phyloP scores from a whole-genome alignment of 306 rosid species.

The cucumber (Cucumis sativus) region Cucumber_9930_V3 NC_026661.2:5385001-5385500 shows the following conservation, averaged over 20 bases:
- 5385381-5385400: not conserved
- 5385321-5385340: not conserved
- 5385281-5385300: not conserved
- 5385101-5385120: not conserved
- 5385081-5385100: not conserved
- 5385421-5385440: not conserved
- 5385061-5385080: not conserved
- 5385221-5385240: not conserved
- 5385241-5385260: not conserved
- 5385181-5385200: conserved; percentile 2
- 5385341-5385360: not conserved
- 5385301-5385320: not conserved
- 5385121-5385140: not conserved
- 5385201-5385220: not conserved
- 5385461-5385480: conserved; percentile 13
- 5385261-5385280: not conserved
- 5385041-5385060: too few relatives aligned
- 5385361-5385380: not conserved
- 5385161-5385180: conserved; percentile 3
- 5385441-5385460: not conserved
- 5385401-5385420: not conserved
- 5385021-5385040: too few relatives aligned
- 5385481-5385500: conserved; percentile 6
- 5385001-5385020: not conserved
- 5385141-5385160: not conserved